phyloP scores from a whole-genome alignment of 2,329 filamentous ascomycete genomes.

The Macrophomina phaseolina region DNA sequence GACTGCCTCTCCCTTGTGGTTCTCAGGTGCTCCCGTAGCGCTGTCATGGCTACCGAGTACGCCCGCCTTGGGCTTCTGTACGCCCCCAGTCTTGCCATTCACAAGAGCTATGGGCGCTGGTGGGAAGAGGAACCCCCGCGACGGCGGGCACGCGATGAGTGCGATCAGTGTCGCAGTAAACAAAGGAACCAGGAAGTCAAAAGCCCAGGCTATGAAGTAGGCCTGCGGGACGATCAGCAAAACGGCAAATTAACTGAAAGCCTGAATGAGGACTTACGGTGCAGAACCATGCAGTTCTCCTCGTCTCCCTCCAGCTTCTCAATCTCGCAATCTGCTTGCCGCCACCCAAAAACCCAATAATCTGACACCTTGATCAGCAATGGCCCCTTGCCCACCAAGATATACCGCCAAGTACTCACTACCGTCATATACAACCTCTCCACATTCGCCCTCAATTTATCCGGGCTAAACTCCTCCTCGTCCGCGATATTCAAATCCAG shows the following conservation, averaged over 20 bases:
- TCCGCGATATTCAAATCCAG: conserved; percentile 82
- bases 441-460: conserved; percentile 78
- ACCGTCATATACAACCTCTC: conserved; percentile 85
- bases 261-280: conserved; percentile 42
- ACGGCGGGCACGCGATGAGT: conserved; percentile 69
- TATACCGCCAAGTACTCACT: conserved; percentile 33
- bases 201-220: conserved; percentile 70
- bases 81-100: conserved; percentile 69
- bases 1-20: conserved; percentile 81
- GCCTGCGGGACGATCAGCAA: conserved; percentile 38
- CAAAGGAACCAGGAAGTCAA: conserved; percentile 72
- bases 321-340: conserved; percentile 78
- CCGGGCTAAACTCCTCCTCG: conserved; percentile 83
- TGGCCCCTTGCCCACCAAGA: conserved; percentile 31
- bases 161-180: conserved; percentile 65
- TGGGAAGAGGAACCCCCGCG: conserved; percentile 71
- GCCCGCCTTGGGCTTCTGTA: conserved; percentile 78
- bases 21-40: conserved; percentile 80
- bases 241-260: neutral
- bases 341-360: conserved; percentile 68
- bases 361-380: conserved; percentile 29
- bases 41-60: conserved; percentile 78
- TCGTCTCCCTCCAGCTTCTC: conserved; percentile 77
- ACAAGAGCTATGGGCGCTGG: conserved; percentile 78
- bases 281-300: conserved; percentile 71